Evolutionary conservation across 2,329 filamentous ascomycete genomes (phyloP).

Genomic region (Fusarium veterinarium): DNA sequence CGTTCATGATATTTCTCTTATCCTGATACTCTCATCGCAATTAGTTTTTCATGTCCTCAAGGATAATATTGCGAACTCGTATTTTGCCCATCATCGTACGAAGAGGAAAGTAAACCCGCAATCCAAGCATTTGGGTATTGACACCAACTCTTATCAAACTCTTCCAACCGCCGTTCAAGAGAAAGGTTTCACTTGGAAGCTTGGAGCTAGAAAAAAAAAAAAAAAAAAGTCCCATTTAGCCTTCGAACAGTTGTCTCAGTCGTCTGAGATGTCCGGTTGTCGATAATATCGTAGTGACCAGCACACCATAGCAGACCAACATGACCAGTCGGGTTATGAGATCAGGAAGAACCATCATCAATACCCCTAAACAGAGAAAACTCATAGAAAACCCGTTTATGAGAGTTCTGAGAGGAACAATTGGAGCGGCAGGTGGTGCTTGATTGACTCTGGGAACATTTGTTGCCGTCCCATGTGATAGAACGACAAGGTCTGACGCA

Average conservation of each 20-base stretch:
- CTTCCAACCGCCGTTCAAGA: background rate
- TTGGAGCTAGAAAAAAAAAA: background rate
- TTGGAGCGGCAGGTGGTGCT: background rate
- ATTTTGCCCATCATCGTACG: background rate
- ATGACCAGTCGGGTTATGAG: slow-evolving; percentile 27
- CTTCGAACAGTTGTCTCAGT: slow-evolving; percentile 23
- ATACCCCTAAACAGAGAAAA: slow-evolving; percentile 23
- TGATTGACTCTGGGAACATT: slow-evolving; percentile 10
- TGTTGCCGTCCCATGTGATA: slow-evolving; percentile 7
- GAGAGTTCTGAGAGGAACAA: slow-evolving; percentile 19
- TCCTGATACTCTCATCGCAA: background rate
- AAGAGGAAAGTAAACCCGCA: background rate
- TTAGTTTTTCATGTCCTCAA: background rate
- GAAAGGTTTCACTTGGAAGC: background rate
- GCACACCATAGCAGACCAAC: slow-evolving; percentile 23
- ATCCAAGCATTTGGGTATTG: background rate
- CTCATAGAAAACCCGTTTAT: slow-evolving; percentile 31
- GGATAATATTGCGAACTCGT: background rate
- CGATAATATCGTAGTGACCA: slow-evolving; percentile 23
- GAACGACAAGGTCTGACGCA: slow-evolving; percentile 18
- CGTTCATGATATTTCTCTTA: background rate
- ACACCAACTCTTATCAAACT: background rate
- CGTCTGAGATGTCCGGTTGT: slow-evolving; percentile 26
- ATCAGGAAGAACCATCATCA: slow-evolving; percentile 29
- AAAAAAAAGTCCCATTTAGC: background rate